Percentiles rank a stretch among this genome's conserved stretches.
phyloP scores from a whole-genome alignment of 2,329 filamentous ascomycete species.

The Colletotrichum tamarilloi region DNA sequence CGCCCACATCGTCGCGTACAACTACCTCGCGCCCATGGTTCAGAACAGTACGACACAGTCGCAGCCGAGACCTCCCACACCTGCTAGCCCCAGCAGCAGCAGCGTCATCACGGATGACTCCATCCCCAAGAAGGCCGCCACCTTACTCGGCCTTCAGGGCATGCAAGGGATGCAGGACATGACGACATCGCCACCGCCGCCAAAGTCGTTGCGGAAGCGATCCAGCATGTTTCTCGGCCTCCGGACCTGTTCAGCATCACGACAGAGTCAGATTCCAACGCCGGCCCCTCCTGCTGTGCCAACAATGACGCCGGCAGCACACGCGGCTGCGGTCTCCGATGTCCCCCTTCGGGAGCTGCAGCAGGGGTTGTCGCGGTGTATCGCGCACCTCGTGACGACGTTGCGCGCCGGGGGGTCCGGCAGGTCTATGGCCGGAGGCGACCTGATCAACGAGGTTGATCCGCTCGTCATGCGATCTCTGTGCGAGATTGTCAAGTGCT shows the following conservation, averaged over 20 bases:
- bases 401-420: conserved; percentile 43
- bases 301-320: background rate
- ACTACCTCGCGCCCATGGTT: conserved; percentile 59
- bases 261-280: conserved; percentile 8
- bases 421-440: conserved; percentile 15
- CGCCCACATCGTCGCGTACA: conserved; percentile 69
- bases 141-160: conserved; percentile 58
- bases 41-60: background rate
- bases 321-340: conserved; percentile 37
- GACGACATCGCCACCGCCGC: conserved; percentile 28
- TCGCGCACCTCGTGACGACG: conserved; percentile 62
- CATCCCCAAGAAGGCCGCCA: conserved; percentile 64
- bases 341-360: conserved; percentile 57
- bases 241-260: conserved; percentile 12
- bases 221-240: conserved; percentile 28
- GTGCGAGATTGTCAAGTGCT: conserved; percentile 53
- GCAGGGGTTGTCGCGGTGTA: conserved; percentile 61
- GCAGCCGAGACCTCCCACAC: conserved; percentile 11
- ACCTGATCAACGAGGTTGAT: conserved; percentile 46
- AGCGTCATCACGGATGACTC: conserved; percentile 38
- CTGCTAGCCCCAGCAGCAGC: conserved; percentile 22
- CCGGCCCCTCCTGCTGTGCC: conserved; percentile 17
- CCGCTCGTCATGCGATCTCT: conserved; percentile 52
- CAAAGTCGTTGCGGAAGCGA: conserved; percentile 38
- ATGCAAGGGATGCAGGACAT: conserved; percentile 23